Conservation (phyloP, 2,329 filamentous ascomycete species). For the Emmonsia crescens region DNA sequence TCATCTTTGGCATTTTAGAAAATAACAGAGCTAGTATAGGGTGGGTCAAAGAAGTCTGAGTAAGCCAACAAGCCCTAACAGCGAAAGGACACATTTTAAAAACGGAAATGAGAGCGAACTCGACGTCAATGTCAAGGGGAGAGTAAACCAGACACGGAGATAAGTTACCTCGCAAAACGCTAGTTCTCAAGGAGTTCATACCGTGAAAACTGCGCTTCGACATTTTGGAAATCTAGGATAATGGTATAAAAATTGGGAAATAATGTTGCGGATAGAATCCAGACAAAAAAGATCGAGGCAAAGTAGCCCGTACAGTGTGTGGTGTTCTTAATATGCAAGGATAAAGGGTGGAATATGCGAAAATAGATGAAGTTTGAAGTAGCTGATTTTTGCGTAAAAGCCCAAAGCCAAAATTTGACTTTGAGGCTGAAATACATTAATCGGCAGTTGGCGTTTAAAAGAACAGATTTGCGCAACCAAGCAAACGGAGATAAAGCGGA, state of each 20-base stretch:
- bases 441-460: background rate
- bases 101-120: background rate
- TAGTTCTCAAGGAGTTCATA: conserved; percentile 1
- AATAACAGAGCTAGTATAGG: too few species aligned
- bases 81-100: background rate
- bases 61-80: background rate
- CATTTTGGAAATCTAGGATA: background rate
- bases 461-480: background rate
- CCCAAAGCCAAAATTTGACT: background rate
- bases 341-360: background rate
- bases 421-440: background rate
- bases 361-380: background rate
- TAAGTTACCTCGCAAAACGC: conserved; percentile 2
- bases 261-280: background rate
- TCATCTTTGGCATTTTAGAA: background rate
- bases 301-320: background rate
- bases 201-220: background rate
- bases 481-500: conserved; percentile 1
- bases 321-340: background rate
- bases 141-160: background rate
- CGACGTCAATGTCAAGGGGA: background rate
- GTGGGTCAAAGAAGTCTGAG: background rate
- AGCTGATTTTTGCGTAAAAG: background rate
- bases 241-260: background rate
- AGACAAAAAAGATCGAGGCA: background rate